Percentiles rank a stretch among this genome's conserved stretches.
These are phyloP conservation scores for Jatropha curcas DNA, from an alignment of 345 rosid species.

Conservation along the genomic window DNA sequence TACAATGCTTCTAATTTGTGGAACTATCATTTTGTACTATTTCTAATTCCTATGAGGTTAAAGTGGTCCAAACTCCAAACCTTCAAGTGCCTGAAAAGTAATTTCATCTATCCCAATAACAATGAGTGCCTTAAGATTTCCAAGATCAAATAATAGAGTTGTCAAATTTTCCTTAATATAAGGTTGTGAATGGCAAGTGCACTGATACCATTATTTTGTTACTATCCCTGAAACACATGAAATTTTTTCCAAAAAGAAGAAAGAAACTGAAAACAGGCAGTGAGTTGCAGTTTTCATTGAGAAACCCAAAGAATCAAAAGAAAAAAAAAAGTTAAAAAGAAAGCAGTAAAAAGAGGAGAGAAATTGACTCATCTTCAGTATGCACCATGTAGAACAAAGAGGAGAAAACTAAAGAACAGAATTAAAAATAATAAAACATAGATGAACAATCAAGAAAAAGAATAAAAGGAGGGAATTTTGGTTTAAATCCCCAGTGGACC, in stretches of 20 bases:
- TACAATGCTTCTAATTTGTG: background rate
- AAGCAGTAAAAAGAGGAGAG: background rate
- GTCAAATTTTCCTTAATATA: background rate
- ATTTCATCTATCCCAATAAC: background rate
- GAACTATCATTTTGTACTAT: background rate
- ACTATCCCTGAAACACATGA: slow-evolving; percentile 16
- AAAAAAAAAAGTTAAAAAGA: background rate
- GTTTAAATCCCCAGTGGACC: background rate
- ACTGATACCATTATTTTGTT: background rate
- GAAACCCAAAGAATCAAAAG: slow-evolving; percentile 7
- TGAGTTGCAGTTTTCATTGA: slow-evolving; percentile 9
- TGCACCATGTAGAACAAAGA: background rate
- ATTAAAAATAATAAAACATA: no score
- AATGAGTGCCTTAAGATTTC: background rate
- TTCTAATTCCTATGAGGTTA: background rate
- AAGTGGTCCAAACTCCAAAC: background rate
- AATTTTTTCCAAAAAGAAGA: slow-evolving; percentile 14
- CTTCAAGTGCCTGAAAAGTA: background rate
- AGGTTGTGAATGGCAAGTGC: background rate
- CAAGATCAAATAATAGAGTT: background rate
- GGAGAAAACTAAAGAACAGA: background rate
- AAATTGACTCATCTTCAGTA: slow-evolving; percentile 11
- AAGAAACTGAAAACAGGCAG: slow-evolving; percentile 13
- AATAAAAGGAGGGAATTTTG: background rate
- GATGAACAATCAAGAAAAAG: background rate